Evolutionary conservation across 148 eudicot genomes (phyloP), one percentile per base, ranked within the genome.

Genomic region (Oxyria digyna): DNA sequence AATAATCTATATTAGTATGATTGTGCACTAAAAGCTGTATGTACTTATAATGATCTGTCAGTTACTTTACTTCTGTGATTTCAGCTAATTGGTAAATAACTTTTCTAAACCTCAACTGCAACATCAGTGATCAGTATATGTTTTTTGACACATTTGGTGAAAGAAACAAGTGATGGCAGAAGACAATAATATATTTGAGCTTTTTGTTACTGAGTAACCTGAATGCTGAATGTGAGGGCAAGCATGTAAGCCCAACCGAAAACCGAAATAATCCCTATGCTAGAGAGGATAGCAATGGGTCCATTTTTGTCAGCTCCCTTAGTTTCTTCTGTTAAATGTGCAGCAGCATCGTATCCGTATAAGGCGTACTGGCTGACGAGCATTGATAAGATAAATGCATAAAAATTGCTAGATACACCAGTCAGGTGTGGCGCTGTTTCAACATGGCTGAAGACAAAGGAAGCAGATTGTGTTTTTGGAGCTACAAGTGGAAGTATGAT

Each of bases 321-420:
- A 17, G 91, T 87, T 69, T 87, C 91, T 72, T 87, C 91, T 5
- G 91, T 84, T 40, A 87, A 77, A 84, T 87, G 88, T 12, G 88
- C 91, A 6, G 91, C 91, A 3, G 86, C 78, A 43, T 87, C 91
- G 8, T 87, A 87, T 55, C 91, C 91, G 27, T 80, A 87, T 3
- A 87, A 63, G 20, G 86, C 82, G 75, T 87, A 87, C 74, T 87
- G 82, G 72, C 91, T 87, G 20, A 87, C 82, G 17, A 87, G 85
- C 3, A 84, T 76, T 26, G 91, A 72, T 38, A 87, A 24, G 41
- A 87, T 41, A 4, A 79, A 85, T 62, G 86, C 91, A 41, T 87
- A 87, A 18, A 71, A 74, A 64, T 62, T 26, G 72, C 71, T 72
- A n/a, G 84, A 68, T 71, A 87, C 79, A 41, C 88, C 86, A 9